Conservation (phyloP, 768 basidiomycete species). For the Imleria badia region DNA sequence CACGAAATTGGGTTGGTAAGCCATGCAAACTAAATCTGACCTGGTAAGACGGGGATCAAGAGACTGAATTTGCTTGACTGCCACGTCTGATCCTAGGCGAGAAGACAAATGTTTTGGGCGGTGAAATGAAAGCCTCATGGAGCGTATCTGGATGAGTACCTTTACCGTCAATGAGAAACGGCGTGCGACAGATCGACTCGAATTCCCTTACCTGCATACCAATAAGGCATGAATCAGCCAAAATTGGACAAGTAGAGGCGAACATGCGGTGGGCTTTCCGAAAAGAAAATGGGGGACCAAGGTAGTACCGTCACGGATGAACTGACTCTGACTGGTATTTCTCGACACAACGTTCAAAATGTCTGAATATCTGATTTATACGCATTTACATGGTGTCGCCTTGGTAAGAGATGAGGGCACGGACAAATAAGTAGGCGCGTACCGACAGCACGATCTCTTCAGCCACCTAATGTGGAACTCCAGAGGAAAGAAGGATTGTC, state of each 20-base stretch:
- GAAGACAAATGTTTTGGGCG: neutral
- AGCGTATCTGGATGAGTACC: neutral
- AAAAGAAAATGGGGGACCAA: neutral
- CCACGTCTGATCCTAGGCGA: neutral
- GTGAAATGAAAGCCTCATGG: slow-evolving; percentile 6
- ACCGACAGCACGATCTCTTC: neutral
- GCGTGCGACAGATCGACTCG: neutral
- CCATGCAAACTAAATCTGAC: neutral
- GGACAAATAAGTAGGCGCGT: neutral
- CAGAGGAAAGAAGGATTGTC: neutral
- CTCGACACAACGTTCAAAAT: neutral
- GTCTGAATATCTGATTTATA: neutral
- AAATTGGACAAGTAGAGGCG: neutral
- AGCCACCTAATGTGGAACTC: neutral
- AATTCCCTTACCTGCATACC: neutral
- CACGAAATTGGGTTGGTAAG: neutral
- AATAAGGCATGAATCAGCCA: neutral
- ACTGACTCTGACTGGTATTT: neutral
- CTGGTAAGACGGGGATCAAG: neutral
- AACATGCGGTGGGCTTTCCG: neutral
- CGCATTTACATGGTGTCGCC: too few species aligned
- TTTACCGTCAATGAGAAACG: neutral
- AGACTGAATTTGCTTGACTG: neutral
- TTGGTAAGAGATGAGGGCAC: too few species aligned
- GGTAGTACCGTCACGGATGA: neutral